Conservation (phyloP, 495 filamentous ascomycete species). For the Talaromyces stipitatus region DNA sequence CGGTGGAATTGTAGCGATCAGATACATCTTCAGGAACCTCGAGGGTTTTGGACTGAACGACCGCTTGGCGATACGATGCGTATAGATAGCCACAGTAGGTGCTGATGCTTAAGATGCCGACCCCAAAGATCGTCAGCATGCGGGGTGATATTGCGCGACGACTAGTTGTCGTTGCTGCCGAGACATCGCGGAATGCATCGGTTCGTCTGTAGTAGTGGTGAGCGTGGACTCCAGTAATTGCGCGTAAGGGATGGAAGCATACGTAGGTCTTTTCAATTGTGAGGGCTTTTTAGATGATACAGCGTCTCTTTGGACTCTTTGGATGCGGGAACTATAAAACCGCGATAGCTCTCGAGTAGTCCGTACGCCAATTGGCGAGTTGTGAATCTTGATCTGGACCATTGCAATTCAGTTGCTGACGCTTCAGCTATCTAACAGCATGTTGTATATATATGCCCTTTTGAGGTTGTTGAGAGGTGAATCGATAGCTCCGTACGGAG, state of each 20-base stretch:
- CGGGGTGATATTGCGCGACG: conserved; percentile 23
- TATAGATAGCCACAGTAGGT: conserved; percentile 48
- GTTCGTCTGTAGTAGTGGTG: neutral
- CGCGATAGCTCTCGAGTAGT: neutral
- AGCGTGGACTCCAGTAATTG: neutral
- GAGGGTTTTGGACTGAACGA: conserved; percentile 26
- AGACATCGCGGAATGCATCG: neutral
- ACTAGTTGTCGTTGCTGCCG: neutral
- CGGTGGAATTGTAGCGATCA: conserved; percentile 49
- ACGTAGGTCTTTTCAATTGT: neutral
- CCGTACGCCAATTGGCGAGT: neutral
- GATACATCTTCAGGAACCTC: conserved; percentile 43
- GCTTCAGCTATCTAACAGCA: neutral
- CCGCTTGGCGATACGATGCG: conserved; percentile 33
- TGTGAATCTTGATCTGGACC: neutral
- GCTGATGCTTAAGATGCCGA: conserved; percentile 39
- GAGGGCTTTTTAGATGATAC: neutral
- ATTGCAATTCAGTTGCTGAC: neutral
- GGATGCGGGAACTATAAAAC: neutral
- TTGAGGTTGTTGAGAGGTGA: neutral
- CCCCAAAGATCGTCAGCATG: conserved; percentile 31
- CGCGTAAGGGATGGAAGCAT: neutral
- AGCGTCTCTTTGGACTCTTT: neutral
- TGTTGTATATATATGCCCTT: neutral
- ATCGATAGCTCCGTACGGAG: neutral